Evolutionary conservation across 305 asterid genomes (phyloP).

Genomic region (Ruellia speciosa): DNA sequence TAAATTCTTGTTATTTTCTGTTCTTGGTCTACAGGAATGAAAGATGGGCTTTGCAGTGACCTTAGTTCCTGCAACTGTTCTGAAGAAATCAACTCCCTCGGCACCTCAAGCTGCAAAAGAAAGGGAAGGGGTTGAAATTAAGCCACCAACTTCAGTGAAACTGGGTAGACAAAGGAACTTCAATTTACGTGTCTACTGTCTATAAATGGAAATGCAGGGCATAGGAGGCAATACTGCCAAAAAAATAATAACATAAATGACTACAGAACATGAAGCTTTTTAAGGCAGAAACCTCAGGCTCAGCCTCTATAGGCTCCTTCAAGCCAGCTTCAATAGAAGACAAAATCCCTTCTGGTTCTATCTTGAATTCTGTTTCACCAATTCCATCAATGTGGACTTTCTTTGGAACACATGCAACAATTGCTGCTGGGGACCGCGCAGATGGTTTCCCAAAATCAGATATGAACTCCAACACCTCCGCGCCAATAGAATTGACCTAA

Average conservation of each 20-base stretch:
- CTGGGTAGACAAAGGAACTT: conserved; percentile 16
- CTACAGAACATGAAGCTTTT: conserved; percentile 17
- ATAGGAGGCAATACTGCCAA: conserved; percentile 1
- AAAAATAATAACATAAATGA: conserved; percentile 6
- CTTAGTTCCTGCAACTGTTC: conserved; percentile 52
- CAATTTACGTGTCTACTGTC: conserved; percentile 9
- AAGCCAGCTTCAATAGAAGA: conserved; percentile 82
- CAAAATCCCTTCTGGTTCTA: conserved; percentile 69
- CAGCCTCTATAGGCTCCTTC: conserved; percentile 85
- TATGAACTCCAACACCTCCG: conserved; percentile 85
- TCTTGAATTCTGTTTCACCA: conserved; percentile 85
- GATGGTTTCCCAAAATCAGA: conserved; percentile 91
- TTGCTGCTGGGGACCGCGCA: conserved; percentile 93
- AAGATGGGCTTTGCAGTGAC: conserved; percentile 54
- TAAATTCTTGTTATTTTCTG: conserved; percentile 40
- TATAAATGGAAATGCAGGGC: background rate
- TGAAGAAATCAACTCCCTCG: conserved; percentile 72
- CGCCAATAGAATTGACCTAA: conserved; percentile 90
- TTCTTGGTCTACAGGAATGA: conserved; percentile 56
- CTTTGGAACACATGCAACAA: conserved; percentile 93
- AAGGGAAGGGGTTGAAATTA: conserved; percentile 21
- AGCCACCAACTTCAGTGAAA: conserved; percentile 10
- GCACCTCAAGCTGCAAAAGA: conserved; percentile 83
- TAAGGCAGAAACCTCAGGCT: conserved; percentile 67
- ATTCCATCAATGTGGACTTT: conserved; percentile 71